phyloP scores from a whole-genome alignment of 495 filamentous ascomycete genomes.

The Oleoguttula mirabilis region DNA sequence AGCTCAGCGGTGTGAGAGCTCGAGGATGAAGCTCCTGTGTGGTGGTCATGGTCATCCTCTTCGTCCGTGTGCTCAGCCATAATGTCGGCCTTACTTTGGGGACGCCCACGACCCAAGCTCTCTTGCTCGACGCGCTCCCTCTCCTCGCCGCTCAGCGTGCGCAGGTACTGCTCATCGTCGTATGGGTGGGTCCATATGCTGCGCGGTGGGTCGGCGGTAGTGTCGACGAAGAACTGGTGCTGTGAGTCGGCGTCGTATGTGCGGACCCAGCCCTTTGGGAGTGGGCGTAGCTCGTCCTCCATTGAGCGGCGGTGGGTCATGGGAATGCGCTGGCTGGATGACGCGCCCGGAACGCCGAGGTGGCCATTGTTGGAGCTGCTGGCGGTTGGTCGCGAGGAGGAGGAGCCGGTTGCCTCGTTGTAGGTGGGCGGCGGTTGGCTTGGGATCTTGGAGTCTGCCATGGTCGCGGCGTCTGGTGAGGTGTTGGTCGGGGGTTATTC shows the following conservation, averaged over 20 bases:
- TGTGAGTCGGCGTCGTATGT: constrained; percentile 33
- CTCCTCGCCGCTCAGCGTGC: constrained; percentile 29
- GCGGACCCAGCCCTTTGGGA: constrained; percentile 36
- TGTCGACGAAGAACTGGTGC: constrained; percentile 44
- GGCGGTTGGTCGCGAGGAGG: constrained; percentile 3
- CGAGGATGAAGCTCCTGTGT: constrained; percentile 4
- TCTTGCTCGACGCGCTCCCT: constrained; percentile 28
- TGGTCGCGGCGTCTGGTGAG: no score
- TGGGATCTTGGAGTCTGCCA: no score
- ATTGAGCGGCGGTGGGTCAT: constrained; percentile 33
- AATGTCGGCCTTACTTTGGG: constrained; percentile 28
- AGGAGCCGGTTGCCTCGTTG: constrained; percentile 4
- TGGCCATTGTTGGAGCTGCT: background rate
- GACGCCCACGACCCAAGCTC: constrained; percentile 24
- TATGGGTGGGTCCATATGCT: constrained; percentile 43
- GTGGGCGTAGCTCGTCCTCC: constrained; percentile 38
- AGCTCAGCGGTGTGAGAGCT: constrained; percentile 10
- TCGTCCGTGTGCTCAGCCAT: constrained; percentile 35
- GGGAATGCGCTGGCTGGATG: constrained; percentile 33
- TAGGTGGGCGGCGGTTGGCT: constrained; percentile 12
- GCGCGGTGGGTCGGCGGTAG: constrained; percentile 33
- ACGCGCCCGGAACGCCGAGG: constrained; percentile 11
- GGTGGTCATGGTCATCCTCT: constrained; percentile 22
- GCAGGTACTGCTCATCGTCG: constrained; percentile 37
- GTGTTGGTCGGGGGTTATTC: no score